A percentile compares a stretch with the other conserved stretches of the same genome.
Evolutionary conservation across 1,284 basidiomycete genomes (phyloP).

Genomic region (Sphaerobolus stellatus): DNA sequence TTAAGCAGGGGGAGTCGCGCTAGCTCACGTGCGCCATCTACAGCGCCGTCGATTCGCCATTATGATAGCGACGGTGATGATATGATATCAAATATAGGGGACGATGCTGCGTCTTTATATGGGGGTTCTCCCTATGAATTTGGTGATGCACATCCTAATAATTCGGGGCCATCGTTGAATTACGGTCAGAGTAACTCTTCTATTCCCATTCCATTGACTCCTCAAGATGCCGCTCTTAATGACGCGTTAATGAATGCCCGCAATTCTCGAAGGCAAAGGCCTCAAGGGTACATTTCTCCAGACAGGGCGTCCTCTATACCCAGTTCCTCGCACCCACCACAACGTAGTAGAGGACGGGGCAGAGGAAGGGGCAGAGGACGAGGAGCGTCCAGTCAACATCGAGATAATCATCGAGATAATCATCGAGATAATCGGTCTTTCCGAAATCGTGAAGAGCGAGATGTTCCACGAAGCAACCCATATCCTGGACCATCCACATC

Average conservation of each 20-base stretch:
- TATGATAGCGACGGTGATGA: not conserved
- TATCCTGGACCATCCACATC: too few species aligned
- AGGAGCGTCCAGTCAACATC: too few species aligned
- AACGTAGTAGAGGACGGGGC: constrained; percentile 18
- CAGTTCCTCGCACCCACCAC: constrained; percentile 29
- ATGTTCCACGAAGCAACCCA: too few species aligned
- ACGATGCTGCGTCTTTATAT: constrained; percentile 22
- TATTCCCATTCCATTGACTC: not conserved
- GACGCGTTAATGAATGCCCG: constrained; percentile 2
- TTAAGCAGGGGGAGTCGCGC: constrained; percentile 42
- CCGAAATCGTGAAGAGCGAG: too few species aligned
- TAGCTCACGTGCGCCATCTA: constrained; percentile 49
- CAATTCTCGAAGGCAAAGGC: constrained; percentile 6
- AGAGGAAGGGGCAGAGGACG: constrained; percentile 33
- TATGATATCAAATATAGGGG: not conserved
- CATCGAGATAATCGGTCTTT: too few species aligned
- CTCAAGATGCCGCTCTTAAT: not conserved
- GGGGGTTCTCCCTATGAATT: constrained; percentile 53
- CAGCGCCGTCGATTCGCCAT: constrained; percentile 39
- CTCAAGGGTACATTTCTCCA: not conserved
- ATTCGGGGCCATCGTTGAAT: not conserved
- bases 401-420: too few species aligned
- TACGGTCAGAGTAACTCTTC: not conserved
- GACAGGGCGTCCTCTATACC: not conserved
- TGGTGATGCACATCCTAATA: not conserved